Percentiles rank a stretch among this genome's conserved stretches.
Evolutionary conservation across 2,329 filamentous ascomycete genomes (phyloP).

Genomic region (Boeremia exigua): DNA sequence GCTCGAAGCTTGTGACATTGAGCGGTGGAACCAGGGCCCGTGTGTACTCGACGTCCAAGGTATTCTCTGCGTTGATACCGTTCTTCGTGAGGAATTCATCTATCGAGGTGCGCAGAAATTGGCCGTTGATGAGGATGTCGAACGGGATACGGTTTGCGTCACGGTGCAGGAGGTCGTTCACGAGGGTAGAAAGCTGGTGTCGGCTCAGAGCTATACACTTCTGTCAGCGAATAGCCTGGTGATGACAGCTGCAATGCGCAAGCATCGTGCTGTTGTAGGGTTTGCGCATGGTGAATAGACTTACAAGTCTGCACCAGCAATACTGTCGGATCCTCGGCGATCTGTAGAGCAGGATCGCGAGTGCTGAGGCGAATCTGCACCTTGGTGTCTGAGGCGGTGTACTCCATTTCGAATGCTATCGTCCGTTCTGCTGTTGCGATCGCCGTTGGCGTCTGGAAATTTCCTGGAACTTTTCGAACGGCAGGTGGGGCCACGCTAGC

Average conservation of each 20-base stretch:
- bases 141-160: constrained; percentile 74
- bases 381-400: constrained; percentile 35
- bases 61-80: constrained; percentile 87
- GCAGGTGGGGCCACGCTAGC: constrained; percentile 26
- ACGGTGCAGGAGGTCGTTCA: constrained; percentile 65
- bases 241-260: background rate
- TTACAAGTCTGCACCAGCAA: constrained; percentile 44
- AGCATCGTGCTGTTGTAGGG: background rate
- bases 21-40: constrained; percentile 87
- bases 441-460: constrained; percentile 30
- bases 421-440: constrained; percentile 11
- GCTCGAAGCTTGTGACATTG: constrained; percentile 90
- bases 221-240: constrained; percentile 14
- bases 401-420: constrained; percentile 33
- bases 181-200: constrained; percentile 62
- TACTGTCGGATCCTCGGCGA: constrained; percentile 41
- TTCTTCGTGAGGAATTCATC: constrained; percentile 88
- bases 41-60: constrained; percentile 89
- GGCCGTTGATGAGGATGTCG: constrained; percentile 95
- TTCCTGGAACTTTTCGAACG: constrained; percentile 36
- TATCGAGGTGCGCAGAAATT: constrained; percentile 85
- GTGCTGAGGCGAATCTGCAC: constrained; percentile 47
- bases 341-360: constrained; percentile 40
- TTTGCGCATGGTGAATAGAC: constrained; percentile 12
- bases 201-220: constrained; percentile 34